These are phyloP conservation scores for Aspergillus neoniger DNA, from an alignment of 2,329 filamentous ascomycete genomes.

Conservation along the genomic window DNA sequence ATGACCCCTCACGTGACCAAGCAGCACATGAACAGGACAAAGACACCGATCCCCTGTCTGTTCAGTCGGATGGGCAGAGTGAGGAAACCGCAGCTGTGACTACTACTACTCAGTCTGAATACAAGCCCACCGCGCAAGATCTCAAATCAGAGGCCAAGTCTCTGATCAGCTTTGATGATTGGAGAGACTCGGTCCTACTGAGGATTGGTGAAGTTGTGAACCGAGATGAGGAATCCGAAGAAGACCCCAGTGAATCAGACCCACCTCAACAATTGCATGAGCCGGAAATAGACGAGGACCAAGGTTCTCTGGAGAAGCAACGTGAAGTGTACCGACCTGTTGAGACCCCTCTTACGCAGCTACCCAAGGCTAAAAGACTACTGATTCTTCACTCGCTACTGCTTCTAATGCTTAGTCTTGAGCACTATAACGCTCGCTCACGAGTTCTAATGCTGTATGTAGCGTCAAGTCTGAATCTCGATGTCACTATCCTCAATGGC, in stretches of 20 bases:
- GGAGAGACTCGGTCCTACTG: slow-evolving; percentile 70
- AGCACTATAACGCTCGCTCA: slow-evolving; percentile 75
- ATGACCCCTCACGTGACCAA: slow-evolving; percentile 16
- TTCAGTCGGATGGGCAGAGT: slow-evolving; percentile 1
- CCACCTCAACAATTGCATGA: slow-evolving; percentile 25
- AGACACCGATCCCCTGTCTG: slow-evolving; percentile 24
- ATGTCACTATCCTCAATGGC: slow-evolving; percentile 63
- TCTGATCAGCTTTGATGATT: slow-evolving; percentile 74
- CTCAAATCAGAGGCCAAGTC: slow-evolving; percentile 64
- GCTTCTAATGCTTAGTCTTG: slow-evolving; percentile 71
- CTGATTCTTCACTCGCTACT: slow-evolving; percentile 72
- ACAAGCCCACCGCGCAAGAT: slow-evolving; percentile 20
- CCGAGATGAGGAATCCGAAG: slow-evolving; percentile 46
- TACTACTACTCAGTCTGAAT: slow-evolving; percentile 10
- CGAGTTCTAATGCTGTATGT: slow-evolving; percentile 70
- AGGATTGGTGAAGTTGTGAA: slow-evolving; percentile 72
- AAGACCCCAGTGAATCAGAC: slow-evolving; percentile 37
- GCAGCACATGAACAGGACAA: slow-evolving; percentile 23
- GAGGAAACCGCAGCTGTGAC: not conserved
- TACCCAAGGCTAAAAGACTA: slow-evolving; percentile 51
- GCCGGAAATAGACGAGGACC: slow-evolving; percentile 27
- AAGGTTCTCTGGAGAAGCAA: slow-evolving; percentile 30
- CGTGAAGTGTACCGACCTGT: slow-evolving; percentile 58
- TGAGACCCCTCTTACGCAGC: slow-evolving; percentile 56
- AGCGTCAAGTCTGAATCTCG: slow-evolving; percentile 69